These are phyloP conservation scores for Termitomyces sp. DNA, from an alignment of 768 basidiomycete genomes.

Conservation along the genomic window DNA sequence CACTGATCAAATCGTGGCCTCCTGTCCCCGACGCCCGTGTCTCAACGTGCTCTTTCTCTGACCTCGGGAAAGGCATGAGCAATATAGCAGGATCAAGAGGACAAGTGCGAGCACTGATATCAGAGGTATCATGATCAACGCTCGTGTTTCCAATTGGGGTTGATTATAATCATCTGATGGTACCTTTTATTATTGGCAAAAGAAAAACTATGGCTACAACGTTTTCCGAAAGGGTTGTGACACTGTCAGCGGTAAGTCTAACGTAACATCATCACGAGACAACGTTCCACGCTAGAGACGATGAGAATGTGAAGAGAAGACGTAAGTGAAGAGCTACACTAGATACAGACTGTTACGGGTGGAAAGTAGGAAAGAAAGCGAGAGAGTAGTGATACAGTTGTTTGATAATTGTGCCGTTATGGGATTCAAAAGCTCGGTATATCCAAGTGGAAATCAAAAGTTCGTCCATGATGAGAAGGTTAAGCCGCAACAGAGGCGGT, in stretches of 20 bases:
- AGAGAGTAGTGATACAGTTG: not conserved
- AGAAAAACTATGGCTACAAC: no score
- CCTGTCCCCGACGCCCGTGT: no score
- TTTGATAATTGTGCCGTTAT: not conserved
- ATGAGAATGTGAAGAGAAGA: not conserved
- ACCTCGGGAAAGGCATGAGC: no score
- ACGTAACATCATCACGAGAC: not conserved
- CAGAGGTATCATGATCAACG: no score
- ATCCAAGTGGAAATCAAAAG: not conserved
- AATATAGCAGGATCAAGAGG: no score
- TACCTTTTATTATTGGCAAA: no score
- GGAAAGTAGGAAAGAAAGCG: not conserved
- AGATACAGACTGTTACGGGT: not conserved
- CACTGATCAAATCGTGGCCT: no score
- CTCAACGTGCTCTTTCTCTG: no score
- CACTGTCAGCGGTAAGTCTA: not conserved
- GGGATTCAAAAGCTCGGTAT: not conserved
- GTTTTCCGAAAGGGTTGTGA: no score
- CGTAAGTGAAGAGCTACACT: not conserved
- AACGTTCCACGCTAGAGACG: not conserved
- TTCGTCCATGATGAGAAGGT: not conserved
- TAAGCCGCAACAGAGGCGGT: not conserved
- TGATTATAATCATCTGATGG: no score
- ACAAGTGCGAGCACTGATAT: no score
- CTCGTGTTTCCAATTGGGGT: no score